Base-by-base conservation (phyloP, 495 filamentous ascomycete species). In the Recurvomyces mirabilis region DNA sequence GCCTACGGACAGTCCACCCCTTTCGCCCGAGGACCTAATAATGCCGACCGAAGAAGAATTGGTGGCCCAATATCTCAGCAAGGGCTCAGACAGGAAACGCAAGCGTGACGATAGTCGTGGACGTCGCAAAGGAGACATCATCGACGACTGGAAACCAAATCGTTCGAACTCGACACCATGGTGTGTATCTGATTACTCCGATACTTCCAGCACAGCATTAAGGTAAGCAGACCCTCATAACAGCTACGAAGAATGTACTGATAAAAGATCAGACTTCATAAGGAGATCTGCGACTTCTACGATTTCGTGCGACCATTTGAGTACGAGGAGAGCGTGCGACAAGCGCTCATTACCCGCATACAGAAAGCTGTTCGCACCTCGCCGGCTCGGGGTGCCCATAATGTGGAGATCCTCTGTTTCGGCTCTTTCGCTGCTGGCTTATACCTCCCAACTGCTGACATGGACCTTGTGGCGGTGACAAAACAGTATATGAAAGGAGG, bases 381-480 rank as follows among this genome's bases (percentile, higher is more conserved):
- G 11, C 74, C 73, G 51, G 55, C 63, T 4, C 70, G 74, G 11
- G 23, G 23, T 14, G 39, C 31, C 19, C 19, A 45, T 1, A 33
- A 23, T 17, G 46, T 38, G 17, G 20, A 78, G 29, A 60, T 95
- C 1, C 68, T 71, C 15, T 68, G 78, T 9, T 98, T 96, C 62
- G 91, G 91, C 13, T 96, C 91, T 0, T 98, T 87, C 53, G 83
- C 84, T 12, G 84, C 85, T 7, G 86, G 84, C 0, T 67, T 95
- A 11, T 96, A 94, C 57, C 72, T 98, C 3, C 91, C 91, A 0
- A 91, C 79, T 1, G 84, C 79, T 4, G 91, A 98, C 61, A 88
- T 98, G 70, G 91, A 98, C 60, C 65, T 96, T 25, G 89, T 93
- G 3, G 65, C 87, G n/a, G 69, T 88, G 25, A 91, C 87, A 0